These are phyloP conservation scores for Chalciporus pseudorubinellus DNA, from an alignment of 768 basidiomycete species.

Conservation along the genomic window DNA sequence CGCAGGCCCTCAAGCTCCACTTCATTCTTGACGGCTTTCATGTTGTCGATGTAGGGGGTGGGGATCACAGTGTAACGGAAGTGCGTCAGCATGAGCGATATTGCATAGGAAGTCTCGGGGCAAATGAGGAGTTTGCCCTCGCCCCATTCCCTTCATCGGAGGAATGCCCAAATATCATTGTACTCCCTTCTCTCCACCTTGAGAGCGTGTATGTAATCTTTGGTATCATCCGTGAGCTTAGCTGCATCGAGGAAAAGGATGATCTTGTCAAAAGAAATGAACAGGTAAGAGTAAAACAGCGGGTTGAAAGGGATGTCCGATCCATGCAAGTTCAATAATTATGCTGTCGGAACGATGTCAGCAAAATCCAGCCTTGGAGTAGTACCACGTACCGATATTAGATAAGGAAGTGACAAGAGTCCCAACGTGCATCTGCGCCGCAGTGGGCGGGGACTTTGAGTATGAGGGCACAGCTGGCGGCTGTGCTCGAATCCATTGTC, in stretches of 20 bases:
- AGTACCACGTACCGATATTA: slow-evolving; percentile 55
- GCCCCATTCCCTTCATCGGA: slow-evolving; percentile 73
- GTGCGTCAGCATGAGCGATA: slow-evolving; percentile 81
- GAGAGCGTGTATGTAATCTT: slow-evolving; percentile 55
- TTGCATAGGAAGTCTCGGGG: slow-evolving; percentile 76
- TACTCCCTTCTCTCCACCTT: slow-evolving; percentile 64
- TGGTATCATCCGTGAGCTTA: slow-evolving; percentile 61
- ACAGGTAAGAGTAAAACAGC: slow-evolving; percentile 85
- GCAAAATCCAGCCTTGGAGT: not conserved
- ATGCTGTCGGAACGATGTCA: slow-evolving; percentile 49
- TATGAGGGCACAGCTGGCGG: slow-evolving; percentile 60
- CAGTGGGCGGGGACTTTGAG: slow-evolving; percentile 57
- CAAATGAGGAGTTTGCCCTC: slow-evolving; percentile 76
- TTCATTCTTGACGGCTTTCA: slow-evolving; percentile 88
- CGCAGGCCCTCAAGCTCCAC: slow-evolving; percentile 81
- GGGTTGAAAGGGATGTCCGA: slow-evolving; percentile 91
- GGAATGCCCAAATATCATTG: slow-evolving; percentile 75
- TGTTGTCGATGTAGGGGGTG: slow-evolving; percentile 60
- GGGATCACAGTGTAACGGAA: slow-evolving; percentile 74
- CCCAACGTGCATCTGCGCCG: slow-evolving; percentile 61
- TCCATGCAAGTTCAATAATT: slow-evolving; percentile 85
- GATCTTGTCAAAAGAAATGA: slow-evolving; percentile 58
- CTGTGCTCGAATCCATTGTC: slow-evolving; percentile 66
- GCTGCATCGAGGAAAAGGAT: slow-evolving; percentile 74
- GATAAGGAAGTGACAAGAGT: slow-evolving; percentile 69